These are phyloP conservation scores for Simplicillium aogashimaense DNA, from an alignment of 2,329 filamentous ascomycete genomes.

Conservation along the genomic window DNA sequence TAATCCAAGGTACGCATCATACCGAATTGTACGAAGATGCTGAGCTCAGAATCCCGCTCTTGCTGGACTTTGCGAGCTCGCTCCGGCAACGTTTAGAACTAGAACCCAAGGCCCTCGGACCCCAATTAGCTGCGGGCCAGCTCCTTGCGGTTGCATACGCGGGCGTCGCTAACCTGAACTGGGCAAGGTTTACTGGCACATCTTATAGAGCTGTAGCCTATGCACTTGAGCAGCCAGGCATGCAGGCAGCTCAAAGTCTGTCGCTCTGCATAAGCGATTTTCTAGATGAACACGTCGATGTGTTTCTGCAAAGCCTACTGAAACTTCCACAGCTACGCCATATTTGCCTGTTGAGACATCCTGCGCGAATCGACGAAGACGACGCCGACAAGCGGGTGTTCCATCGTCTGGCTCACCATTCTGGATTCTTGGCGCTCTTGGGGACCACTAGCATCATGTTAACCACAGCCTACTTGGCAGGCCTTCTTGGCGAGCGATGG, in stretches of 20 bases:
- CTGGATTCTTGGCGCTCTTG: no score
- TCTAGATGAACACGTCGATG: not conserved
- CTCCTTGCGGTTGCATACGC: not conserved
- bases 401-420: no score
- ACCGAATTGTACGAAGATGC: not conserved
- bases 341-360: not conserved
- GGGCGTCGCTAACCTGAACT: not conserved
- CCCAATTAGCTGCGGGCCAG: not conserved
- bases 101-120: not conserved
- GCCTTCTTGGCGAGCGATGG: no score
- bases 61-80: not conserved
- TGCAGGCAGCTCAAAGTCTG: not conserved
- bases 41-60: not conserved
- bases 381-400: no score
- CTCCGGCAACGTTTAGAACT: not conserved
- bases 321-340: not conserved
- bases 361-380: not conserved
- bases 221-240: not conserved
- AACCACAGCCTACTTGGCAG: no score
- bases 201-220: not conserved
- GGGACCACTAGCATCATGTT: no score
- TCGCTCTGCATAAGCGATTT: slow-evolving; percentile 5
- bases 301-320: not conserved
- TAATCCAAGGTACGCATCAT: not conserved
- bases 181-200: not conserved